Evolutionary conservation across 116 monocot species (phyloP), one percentile per base, ranked within the genome.

Genomic region (Dioscorea cayenensis): DNA sequence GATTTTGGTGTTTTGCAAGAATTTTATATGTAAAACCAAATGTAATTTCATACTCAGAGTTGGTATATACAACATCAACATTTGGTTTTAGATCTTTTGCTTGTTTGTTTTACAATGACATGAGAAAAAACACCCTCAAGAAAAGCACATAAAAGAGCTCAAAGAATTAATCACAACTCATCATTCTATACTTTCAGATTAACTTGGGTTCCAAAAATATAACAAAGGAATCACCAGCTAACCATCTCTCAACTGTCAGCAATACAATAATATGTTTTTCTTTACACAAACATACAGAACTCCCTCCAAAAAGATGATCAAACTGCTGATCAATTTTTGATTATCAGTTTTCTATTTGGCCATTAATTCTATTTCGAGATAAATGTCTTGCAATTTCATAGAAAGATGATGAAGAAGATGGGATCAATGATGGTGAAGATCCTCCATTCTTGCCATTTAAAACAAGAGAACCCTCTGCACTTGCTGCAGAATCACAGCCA

Each of bases 401-500:
- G 23, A 68, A 68, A 23, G 62, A 62, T n/a, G 62, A 62, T 49
- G 67, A 68, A 29, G 67, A 68, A 29, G 21, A 67, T 38, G 67
- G 43, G 20, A 67, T 25, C 7, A 29, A 43, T 38, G 67, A 67
- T 14, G 36, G 38, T 29, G 36, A 38, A 7, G 21, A 20, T 19
- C 12, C 49, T 8, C 23, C 36, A 11, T 9, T 22, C 21, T 17
- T 49, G 43, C 23, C 38, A 50, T 22, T 68, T 43, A 48, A 19
- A 68, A 9, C 14, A 23, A 8, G 2, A 49, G 67, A n/a, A 68
- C 28, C 3, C 4, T 19, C 21, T 36, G 8, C 16, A 48, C 20
- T 12, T 43, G 3, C 67, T 23, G 49, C 19, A 49, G 67, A 50
- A 68, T 68, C 28, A 68, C 14, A 22, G 22, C 35, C 22, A 7